phyloP scores from a whole-genome alignment of 2,329 filamentous ascomycete genomes.

The Aureobasidium sp. region DNA sequence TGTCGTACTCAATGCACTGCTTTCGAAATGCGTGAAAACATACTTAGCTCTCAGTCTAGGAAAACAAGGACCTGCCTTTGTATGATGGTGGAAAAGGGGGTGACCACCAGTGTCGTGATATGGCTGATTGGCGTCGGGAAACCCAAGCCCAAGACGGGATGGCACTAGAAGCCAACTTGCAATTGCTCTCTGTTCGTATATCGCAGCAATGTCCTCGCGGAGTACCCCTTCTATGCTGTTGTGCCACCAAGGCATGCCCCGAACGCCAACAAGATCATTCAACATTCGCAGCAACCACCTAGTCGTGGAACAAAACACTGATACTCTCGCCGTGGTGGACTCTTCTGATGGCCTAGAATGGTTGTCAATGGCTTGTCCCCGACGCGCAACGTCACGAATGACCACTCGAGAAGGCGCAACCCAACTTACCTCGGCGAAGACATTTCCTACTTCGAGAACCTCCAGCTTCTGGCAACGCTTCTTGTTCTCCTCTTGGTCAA shows the following conservation, averaged over 20 bases:
- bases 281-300: neutral
- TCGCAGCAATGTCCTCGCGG: constrained; percentile 4
- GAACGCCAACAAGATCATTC: neutral
- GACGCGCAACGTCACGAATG: neutral
- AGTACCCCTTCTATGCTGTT: neutral
- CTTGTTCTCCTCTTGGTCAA: constrained; percentile 77
- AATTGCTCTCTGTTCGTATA: constrained; percentile 9
- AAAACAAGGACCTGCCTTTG: neutral
- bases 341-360: constrained; percentile 65
- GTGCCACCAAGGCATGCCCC: neutral
- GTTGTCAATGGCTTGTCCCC: constrained; percentile 12
- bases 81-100: neutral
- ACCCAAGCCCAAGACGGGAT: neutral
- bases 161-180: neutral
- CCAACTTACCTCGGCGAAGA: constrained; percentile 71
- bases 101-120: neutral
- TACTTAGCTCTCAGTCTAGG: neutral
- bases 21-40: neutral
- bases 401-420: neutral
- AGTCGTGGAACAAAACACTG: constrained; percentile 73
- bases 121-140: neutral
- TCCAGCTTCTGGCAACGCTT: constrained; percentile 77
- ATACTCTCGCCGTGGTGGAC: constrained; percentile 98
- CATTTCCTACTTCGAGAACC: constrained; percentile 76
- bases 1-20: neutral